phyloP scores from a whole-genome alignment of 495 filamentous ascomycete genomes.

The Trichoderma reesei region DNA sequence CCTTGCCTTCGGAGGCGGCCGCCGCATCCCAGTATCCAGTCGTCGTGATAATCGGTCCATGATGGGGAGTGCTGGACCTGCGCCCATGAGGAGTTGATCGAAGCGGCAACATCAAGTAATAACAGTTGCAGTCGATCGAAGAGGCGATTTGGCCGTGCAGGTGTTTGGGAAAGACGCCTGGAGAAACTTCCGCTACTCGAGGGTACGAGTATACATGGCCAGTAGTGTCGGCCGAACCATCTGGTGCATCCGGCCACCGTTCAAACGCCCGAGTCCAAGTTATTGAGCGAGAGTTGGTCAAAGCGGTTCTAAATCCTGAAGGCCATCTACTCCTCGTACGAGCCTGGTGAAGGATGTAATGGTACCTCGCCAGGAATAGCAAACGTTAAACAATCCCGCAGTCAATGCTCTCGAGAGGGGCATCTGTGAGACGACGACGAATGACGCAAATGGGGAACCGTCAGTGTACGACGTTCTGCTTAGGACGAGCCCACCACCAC shows the following conservation, averaged over 20 bases:
- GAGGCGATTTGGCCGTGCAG: not conserved
- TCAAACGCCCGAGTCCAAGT: not conserved
- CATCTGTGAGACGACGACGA: not conserved
- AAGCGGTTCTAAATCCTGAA: not conserved
- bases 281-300: not conserved
- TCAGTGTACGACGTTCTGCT: not conserved
- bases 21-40: not conserved
- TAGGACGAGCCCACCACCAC: not conserved
- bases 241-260: not conserved
- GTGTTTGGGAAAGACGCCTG: not conserved
- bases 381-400: not conserved
- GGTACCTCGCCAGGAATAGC: not conserved
- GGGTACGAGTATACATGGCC: not conserved
- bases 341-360: too few species aligned
- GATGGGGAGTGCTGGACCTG: not conserved
- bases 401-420: not conserved
- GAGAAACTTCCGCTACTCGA: too few species aligned
- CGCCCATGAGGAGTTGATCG: not conserved
- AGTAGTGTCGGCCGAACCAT: not conserved
- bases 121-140: not conserved
- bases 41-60: not conserved
- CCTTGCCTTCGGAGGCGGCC: not conserved
- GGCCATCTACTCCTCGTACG: not conserved
- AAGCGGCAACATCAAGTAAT: too few species aligned
- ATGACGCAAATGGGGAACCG: not conserved